phyloP scores from a whole-genome alignment of 2,329 filamentous ascomycete species.

The Botrytis tulipae region DNA sequence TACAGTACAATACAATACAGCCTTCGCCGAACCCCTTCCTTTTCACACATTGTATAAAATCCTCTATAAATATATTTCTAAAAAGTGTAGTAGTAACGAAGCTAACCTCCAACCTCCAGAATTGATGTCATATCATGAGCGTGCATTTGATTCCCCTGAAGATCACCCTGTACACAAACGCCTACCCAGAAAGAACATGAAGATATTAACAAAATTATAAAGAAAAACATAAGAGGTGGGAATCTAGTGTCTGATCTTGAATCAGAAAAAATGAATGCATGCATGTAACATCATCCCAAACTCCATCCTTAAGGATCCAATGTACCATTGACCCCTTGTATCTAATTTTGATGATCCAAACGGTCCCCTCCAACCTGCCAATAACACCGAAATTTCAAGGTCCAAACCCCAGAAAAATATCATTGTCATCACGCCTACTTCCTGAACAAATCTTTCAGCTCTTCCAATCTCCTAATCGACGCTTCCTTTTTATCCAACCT shows the following conservation, averaged over 20 bases:
- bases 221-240: background rate
- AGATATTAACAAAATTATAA: background rate
- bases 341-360: no score
- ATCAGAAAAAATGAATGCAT: background rate
- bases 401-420: background rate
- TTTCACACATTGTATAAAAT: background rate
- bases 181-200: background rate
- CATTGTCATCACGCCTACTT: conserved; percentile 20
- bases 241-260: conserved; percentile 3
- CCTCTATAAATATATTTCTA: background rate
- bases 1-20: background rate
- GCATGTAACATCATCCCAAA: background rate
- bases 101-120: background rate
- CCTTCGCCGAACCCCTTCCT: background rate
- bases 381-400: background rate
- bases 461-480: conserved; percentile 48
- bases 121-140: background rate
- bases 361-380: background rate
- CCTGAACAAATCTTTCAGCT: conserved; percentile 57
- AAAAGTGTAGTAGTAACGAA: background rate
- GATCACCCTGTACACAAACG: background rate
- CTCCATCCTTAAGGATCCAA: background rate
- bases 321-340: background rate
- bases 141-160: background rate
- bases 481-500: conserved; percentile 39